These are phyloP conservation scores for Aegilops sharonensis DNA, from an alignment of 176 grass and related monocot species.

Conservation along the genomic window DNA sequence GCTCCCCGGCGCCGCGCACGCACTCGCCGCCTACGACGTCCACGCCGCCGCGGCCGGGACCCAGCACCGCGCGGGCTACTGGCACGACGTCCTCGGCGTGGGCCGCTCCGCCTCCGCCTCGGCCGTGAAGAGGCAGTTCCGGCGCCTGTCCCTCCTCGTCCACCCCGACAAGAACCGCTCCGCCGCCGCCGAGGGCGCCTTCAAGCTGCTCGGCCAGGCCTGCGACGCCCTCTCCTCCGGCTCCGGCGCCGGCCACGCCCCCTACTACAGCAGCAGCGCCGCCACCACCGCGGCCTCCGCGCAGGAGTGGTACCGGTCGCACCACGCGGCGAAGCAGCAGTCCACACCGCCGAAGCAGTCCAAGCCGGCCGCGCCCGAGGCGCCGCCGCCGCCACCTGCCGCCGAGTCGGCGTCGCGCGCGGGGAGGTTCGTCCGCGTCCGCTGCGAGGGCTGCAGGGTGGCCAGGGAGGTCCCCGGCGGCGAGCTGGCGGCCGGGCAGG, in stretches of 20 bases:
- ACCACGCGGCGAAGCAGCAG: not conserved
- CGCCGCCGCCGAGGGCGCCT: slow-evolving; percentile 26
- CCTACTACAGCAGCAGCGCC: not conserved
- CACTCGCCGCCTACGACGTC: slow-evolving; percentile 30
- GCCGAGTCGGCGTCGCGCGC: not conserved
- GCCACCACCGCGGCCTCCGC: not conserved
- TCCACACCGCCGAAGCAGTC: not conserved
- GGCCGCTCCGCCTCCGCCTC: not conserved
- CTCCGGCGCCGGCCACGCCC: not conserved
- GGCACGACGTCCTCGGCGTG: slow-evolving; percentile 29
- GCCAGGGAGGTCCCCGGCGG: not conserved
- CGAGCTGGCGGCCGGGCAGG: not conserved
- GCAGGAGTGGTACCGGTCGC: not conserved
- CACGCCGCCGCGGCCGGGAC: not conserved
- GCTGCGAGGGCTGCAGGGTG: not conserved
- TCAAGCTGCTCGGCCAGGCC: slow-evolving; percentile 28
- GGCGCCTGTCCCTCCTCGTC: slow-evolving; percentile 8
- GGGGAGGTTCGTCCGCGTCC: not conserved
- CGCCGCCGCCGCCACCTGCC: not conserved
- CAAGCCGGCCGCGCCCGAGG: not conserved
- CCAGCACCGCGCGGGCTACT: not conserved
- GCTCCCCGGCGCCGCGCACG: slow-evolving; percentile 12
- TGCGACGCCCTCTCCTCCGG: slow-evolving; percentile 19
- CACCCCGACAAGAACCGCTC: slow-evolving; percentile 40
- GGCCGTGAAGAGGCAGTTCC: not conserved